Evolutionary conservation across 768 basidiomycete species (phyloP), one percentile per base, ranked within the genome.

Genomic region (Xerocomellus intermedius): DNA sequence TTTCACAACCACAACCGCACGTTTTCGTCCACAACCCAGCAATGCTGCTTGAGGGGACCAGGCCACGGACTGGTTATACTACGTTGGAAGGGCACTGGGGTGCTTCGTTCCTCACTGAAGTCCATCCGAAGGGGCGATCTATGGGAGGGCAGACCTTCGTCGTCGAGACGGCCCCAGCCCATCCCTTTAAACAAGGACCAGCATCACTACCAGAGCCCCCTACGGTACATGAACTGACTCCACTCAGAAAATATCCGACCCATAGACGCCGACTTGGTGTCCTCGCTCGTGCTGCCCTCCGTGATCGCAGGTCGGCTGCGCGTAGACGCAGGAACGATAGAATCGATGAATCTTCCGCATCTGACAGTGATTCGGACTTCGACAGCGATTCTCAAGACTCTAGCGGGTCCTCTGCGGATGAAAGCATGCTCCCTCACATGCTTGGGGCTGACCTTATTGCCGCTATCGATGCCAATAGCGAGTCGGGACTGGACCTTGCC

Each of bases 381-480:
- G 61, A 66, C n/a, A 62, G 50, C 38, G 55, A 52, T 42, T 67
- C 67, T 17, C 57, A 55, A 24, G 43, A 28, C 32, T 69, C 67
- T 19, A 56, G 58, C 22, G 62, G 47, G 19, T 62, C 67, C 35
- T 67, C 62, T 10, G 48, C 42, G 6, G 58, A 64, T 33, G 62
- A 57, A 52, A 47, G 21, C 30, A 57, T 67, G 44, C 58, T 67
- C 16, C 66, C 66, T 41, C 59, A 55, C 22, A 67, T 67, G 16
- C 66, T 67, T 2, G 66, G 67, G 19, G 44, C 64, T 14, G 67
- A 67, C 36, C 67, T 67, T 32, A 61, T 67, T 13, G 66, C 67
- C 6, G 66, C 66, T 4, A 59, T 67, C 32, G 62, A 67, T 37
- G 59, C 67, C 35, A 66, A 67, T 22, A 66, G 62, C 56, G 66